Conservation (phyloP, 352 stramenopile genomes). For the Phytopythium boreale region DNA sequence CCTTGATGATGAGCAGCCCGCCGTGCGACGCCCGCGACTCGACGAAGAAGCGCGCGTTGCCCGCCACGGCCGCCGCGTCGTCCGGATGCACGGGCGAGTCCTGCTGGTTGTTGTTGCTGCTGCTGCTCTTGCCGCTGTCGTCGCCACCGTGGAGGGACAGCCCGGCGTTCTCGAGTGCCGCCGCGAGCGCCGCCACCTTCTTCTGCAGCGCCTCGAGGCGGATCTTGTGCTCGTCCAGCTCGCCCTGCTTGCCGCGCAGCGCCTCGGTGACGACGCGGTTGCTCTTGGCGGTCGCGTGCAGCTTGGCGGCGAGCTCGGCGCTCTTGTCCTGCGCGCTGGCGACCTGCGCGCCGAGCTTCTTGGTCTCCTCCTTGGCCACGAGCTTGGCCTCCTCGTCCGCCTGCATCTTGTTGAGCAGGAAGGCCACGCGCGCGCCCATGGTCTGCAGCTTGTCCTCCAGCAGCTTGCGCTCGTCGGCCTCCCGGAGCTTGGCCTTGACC, state of each 20-base stretch:
- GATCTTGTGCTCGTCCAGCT: constrained; percentile 85
- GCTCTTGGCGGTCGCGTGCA: constrained; percentile 89
- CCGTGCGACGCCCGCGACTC: constrained; percentile 78
- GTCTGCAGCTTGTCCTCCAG: constrained; percentile 94
- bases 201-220: constrained; percentile 76
- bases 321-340: constrained; percentile 85
- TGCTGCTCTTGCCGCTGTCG: not conserved
- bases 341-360: constrained; percentile 93
- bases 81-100: constrained; percentile 42
- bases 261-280: constrained; percentile 93
- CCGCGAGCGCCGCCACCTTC: constrained; percentile 59
- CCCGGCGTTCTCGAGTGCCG: constrained; percentile 57
- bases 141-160: constrained; percentile 13
- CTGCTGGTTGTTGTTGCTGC: constrained; percentile 15
- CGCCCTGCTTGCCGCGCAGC: constrained; percentile 85
- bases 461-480: constrained; percentile 90
- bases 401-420: constrained; percentile 97
- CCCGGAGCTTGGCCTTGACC: constrained; percentile 91
- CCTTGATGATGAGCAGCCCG: constrained; percentile 89
- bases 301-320: constrained; percentile 87
- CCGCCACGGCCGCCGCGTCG: constrained; percentile 47
- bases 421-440: constrained; percentile 90
- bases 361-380: constrained; percentile 91
- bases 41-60: constrained; percentile 85
- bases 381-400: constrained; percentile 94